A percentile compares a stretch with the other conserved stretches of the same genome.
Evolutionary conservation across 768 basidiomycete genomes (phyloP).

Genomic region (Cubamyces lactineus): DNA sequence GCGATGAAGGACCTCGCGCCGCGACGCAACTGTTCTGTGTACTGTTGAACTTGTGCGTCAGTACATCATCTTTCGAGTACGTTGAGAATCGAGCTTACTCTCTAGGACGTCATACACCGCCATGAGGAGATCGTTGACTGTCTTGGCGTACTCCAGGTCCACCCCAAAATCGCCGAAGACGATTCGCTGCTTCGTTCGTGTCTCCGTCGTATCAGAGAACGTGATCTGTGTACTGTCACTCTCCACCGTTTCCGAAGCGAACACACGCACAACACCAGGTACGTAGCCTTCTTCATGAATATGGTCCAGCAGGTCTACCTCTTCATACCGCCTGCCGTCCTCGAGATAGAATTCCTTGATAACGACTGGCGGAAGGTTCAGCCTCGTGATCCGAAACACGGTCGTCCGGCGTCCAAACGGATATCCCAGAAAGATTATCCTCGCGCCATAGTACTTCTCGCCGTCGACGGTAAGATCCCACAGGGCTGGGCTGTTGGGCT

Average conservation of each 20-base stretch:
- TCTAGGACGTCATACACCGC: not conserved
- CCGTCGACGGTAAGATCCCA: no score
- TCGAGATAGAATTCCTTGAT: not conserved
- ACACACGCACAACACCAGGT: not conserved
- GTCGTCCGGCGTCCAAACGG: slow-evolving; percentile 6
- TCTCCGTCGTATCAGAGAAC: no score
- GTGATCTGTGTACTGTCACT: not conserved
- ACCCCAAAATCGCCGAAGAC: not conserved
- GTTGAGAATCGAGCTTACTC: no score
- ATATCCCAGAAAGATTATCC: not conserved
- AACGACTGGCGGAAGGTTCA: not conserved
- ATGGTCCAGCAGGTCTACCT: slow-evolving; percentile 44
- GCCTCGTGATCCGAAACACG: not conserved
- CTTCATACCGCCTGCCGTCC: slow-evolving; percentile 42
- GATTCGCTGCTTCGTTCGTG: not conserved
- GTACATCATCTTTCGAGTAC: no score
- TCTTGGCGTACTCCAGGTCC: not conserved
- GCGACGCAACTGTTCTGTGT: slow-evolving; percentile 11
- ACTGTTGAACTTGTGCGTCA: not conserved
- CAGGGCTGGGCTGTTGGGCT: no score
- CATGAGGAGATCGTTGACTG: not conserved
- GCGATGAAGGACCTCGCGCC: not conserved
- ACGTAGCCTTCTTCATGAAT: not conserved
- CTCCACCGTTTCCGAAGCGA: not conserved
- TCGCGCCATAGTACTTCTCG: no score